Evolutionary conservation across 768 basidiomycete species (phyloP).

Genomic region (Suillus plorans): DNA sequence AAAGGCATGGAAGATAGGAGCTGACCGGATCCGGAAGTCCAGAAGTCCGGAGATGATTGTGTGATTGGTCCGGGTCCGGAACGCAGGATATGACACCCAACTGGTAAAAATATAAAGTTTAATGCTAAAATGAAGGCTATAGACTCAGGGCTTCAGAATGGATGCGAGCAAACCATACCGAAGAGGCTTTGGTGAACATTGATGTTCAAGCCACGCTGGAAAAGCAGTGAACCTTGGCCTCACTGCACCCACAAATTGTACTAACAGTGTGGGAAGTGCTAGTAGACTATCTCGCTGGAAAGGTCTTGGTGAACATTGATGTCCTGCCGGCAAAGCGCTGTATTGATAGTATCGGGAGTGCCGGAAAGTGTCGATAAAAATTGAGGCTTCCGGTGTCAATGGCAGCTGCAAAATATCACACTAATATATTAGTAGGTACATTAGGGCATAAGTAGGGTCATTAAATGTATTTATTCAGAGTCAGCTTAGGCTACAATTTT

Average conservation of each 20-base stretch:
- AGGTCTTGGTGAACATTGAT: not conserved
- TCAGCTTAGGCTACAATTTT: not conserved
- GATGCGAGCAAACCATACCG: not conserved
- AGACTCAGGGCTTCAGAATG: not conserved
- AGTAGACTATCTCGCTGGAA: not conserved
- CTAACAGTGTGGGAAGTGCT: not conserved
- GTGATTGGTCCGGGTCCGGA: no score
- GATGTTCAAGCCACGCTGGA: no score
- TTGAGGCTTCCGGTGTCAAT: not conserved
- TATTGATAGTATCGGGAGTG: not conserved
- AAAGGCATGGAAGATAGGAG: no score
- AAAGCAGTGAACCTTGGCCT: not conserved
- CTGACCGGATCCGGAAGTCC: no score
- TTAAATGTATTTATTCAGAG: not conserved
- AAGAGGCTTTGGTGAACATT: not conserved
- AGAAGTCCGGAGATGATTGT: no score
- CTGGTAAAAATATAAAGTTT: no score
- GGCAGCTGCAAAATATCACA: not conserved
- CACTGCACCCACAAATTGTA: not conserved
- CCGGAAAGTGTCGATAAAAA: not conserved
- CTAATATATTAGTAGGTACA: not conserved
- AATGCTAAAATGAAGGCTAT: not conserved
- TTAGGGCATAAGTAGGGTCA: not conserved
- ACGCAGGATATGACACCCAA: no score
- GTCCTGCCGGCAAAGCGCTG: not conserved